Evolutionary conservation across 768 basidiomycete species (phyloP).

Genomic region (Plicaturopsis crispa): DNA sequence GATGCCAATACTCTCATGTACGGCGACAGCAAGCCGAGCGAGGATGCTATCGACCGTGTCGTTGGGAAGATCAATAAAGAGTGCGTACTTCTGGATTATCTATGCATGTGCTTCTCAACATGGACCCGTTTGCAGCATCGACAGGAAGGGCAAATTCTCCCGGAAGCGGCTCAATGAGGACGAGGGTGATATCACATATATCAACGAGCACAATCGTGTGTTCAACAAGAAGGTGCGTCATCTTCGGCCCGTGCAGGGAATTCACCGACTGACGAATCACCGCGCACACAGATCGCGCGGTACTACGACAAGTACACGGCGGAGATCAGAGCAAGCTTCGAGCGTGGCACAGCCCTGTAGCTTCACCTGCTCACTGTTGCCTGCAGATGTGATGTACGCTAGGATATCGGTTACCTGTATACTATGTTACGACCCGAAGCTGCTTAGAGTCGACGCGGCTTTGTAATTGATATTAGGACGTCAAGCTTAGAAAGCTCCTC

Average conservation of each 20-base stretch:
- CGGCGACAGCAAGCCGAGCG: conserved; percentile 90
- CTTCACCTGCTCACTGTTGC: no score
- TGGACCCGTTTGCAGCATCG: conserved; percentile 44
- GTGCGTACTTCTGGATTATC: conserved; percentile 40
- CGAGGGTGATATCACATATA: conserved; percentile 95
- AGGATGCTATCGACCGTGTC: conserved; percentile 92
- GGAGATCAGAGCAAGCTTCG: conserved; percentile 96
- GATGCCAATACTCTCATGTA: conserved; percentile 92
- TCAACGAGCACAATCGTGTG: conserved; percentile 96
- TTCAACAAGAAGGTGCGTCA: conserved; percentile 89
- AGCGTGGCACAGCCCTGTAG: conserved; percentile 92
- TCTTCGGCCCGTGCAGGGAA: background rate
- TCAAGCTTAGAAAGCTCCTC: no score
- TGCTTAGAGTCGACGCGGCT: no score
- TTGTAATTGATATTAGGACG: no score
- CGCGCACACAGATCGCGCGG: conserved; percentile 62
- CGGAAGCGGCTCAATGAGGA: conserved; percentile 86
- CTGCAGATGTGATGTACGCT: no score
- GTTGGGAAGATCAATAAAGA: conserved; percentile 89
- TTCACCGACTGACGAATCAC: conserved; percentile 1
- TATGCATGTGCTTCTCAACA: conserved; percentile 1
- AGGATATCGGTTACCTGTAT: no score
- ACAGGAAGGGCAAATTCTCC: conserved; percentile 86
- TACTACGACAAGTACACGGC: conserved; percentile 97
- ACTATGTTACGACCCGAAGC: no score